phyloP scores from a whole-genome alignment of 2,329 filamentous ascomycete species.

The Neonectria ditissima region DNA sequence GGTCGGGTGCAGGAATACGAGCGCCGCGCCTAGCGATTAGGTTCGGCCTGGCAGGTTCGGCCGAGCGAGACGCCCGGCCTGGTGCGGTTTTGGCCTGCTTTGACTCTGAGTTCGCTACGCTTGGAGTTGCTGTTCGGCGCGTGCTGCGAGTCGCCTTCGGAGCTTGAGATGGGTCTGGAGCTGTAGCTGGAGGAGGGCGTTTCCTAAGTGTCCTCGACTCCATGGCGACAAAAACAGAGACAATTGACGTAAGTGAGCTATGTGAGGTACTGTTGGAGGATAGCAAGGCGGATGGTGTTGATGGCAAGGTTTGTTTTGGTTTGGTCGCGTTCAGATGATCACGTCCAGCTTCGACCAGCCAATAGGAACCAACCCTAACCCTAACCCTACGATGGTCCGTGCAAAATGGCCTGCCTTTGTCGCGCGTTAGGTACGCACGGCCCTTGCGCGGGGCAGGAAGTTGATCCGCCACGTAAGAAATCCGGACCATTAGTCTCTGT shows the following conservation, averaged over 20 bases:
- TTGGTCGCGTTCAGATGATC: slow-evolving; percentile 20
- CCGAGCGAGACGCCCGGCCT: slow-evolving; percentile 5
- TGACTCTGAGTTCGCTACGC: slow-evolving; percentile 5
- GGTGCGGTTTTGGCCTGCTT: slow-evolving; percentile 4
- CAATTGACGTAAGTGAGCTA: background rate
- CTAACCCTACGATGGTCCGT: slow-evolving; percentile 36
- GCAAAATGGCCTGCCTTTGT: too few species aligned
- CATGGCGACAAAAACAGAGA: slow-evolving; percentile 23
- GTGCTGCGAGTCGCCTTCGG: slow-evolving; percentile 34
- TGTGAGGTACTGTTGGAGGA: background rate
- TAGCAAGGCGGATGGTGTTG: background rate
- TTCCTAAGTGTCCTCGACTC: slow-evolving; percentile 35
- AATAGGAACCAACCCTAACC: slow-evolving; percentile 6
- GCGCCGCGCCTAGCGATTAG: slow-evolving; percentile 41
- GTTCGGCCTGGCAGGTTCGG: slow-evolving; percentile 12
- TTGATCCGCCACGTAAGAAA: slow-evolving; percentile 20
- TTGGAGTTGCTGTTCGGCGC: slow-evolving; percentile 19
- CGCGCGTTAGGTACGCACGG: background rate
- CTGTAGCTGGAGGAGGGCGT: slow-evolving; percentile 23
- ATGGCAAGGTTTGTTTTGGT: slow-evolving; percentile 20
- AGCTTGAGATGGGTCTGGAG: slow-evolving; percentile 5
- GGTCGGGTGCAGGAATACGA: slow-evolving; percentile 22
- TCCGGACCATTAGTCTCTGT: background rate
- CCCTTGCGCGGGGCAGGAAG: background rate
- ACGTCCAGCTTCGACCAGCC: background rate